Evolutionary conservation across 1,284 basidiomycete species (phyloP).

Genomic region (Heterobasidion parviporum): DNA sequence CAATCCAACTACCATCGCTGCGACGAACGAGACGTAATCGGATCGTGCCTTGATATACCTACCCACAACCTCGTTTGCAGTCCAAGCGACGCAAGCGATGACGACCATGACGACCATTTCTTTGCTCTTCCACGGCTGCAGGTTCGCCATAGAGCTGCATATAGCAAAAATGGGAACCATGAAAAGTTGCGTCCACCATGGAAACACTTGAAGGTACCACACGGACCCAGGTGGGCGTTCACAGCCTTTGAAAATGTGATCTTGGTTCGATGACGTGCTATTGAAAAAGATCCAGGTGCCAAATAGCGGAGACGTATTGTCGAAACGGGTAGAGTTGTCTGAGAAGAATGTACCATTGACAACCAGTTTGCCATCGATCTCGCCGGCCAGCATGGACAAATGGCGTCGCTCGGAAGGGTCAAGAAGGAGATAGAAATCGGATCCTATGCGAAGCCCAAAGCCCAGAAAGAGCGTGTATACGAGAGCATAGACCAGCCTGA

Average conservation of each 20-base stretch:
- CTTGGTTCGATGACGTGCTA: constrained; percentile 28
- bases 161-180: constrained; percentile 78
- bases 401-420: constrained; percentile 53
- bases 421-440: constrained; percentile 76
- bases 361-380: constrained; percentile 37
- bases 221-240: constrained; percentile 54
- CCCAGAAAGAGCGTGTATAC: constrained; percentile 85
- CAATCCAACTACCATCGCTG: constrained; percentile 76
- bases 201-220: constrained; percentile 78
- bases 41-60: constrained; percentile 82
- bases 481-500: constrained; percentile 85
- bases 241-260: constrained; percentile 57
- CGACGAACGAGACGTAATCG: constrained; percentile 80
- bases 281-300: constrained; percentile 77
- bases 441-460: constrained; percentile 84
- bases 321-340: constrained; percentile 44
- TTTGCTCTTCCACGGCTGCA: constrained; percentile 64
- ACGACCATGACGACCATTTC: constrained; percentile 80
- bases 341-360: constrained; percentile 63
- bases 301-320: constrained; percentile 31
- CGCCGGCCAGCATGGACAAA: constrained; percentile 44
- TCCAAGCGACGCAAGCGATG: constrained; percentile 75
- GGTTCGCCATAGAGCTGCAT: constrained; percentile 66
- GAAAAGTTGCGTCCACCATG: constrained; percentile 67
- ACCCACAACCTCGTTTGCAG: constrained; percentile 72